A percentile compares a stretch with the other conserved stretches of the same genome.
phyloP scores from a whole-genome alignment of 2,329 filamentous ascomycete species.

The Calonectria crousiana region DNA sequence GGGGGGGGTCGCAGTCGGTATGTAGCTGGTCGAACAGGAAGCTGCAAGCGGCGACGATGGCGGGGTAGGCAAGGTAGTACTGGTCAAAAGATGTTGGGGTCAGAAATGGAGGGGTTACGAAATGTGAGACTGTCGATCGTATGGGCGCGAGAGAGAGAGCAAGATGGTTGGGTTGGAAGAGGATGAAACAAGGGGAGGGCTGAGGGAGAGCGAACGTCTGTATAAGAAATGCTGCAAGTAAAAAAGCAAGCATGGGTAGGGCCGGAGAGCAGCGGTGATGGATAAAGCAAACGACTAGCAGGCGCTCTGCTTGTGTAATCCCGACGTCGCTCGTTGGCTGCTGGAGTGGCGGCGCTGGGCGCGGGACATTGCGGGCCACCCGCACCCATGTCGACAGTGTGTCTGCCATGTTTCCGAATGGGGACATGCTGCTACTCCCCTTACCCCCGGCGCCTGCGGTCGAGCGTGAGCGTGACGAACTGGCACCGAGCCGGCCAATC shows the following conservation, averaged over 20 bases:
- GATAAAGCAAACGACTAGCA: neutral
- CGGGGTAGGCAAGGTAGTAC: constrained; percentile 6
- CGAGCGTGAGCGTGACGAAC: neutral
- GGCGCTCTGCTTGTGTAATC: constrained; percentile 32
- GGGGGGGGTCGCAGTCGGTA: neutral
- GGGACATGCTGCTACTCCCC: constrained; percentile 7
- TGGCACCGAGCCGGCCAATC: neutral
- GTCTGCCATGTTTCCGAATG: constrained; percentile 26
- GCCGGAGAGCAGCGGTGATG: neutral
- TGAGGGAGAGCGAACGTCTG: neutral
- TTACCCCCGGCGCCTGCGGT: constrained; percentile 21
- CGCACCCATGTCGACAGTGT: neutral
- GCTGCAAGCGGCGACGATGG: neutral
- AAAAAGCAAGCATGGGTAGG: constrained; percentile 7
- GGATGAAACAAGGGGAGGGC: neutral
- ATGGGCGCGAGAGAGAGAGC: neutral
- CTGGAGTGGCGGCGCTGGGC: neutral
- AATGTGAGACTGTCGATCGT: neutral
- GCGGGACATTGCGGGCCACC: neutral
- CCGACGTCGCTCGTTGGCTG: constrained; percentile 37
- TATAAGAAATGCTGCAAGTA: constrained; percentile 2
- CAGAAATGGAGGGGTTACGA: neutral
- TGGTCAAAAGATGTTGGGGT: neutral
- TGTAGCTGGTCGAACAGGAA: neutral
- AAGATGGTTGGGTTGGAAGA: neutral